Evolutionary conservation across 257 asterid genomes (phyloP), one percentile per base, ranked within the genome.

Genomic region (Buddleja alternifolia): DNA sequence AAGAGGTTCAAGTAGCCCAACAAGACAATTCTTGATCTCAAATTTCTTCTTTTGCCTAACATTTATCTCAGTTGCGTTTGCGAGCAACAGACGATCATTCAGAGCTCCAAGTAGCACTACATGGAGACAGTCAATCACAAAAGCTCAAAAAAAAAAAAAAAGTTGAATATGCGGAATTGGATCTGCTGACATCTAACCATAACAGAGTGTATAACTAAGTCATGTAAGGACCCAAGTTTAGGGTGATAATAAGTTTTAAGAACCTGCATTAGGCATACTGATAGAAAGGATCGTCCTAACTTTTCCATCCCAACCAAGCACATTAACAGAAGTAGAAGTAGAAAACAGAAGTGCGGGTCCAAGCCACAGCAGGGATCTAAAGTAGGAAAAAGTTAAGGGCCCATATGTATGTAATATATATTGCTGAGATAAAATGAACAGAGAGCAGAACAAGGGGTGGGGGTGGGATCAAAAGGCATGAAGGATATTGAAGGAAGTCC

Each of bases 401-500:
- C 60, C 78, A 77, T 66, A 77, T 41, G 69, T 24, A 72, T 63
- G 58, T 24, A 66, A 65, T n/a, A 69, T 56, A 63, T 20, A 32
- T 55, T 55, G 19, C 51, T 15, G 55, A 57, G 34, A 45, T 17
- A 74, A 58, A 73, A 63, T 17, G 65, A 44, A 65, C 67, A 46
- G 51, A 25, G 6, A 47, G 17, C 53, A 57, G 24, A 9, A n/a
- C 3, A 16, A 54, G 12, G 19, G 34, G 29, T 10, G 20, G 8
- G 51, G 50, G n/a, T 14, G 44, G 53, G 55, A 54, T 61, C 36
- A 34, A 59, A 52, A 46, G 52, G 73, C 41, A 67, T 47, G 24
- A 82, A 94, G 99, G 99, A 91, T 94, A 94, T 94, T 83, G 99
- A 82, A 83, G 99, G 99, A 85, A 89, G 78, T 56, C 99, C 99